phyloP scores from a whole-genome alignment of 129 eudicot genomes.

The Dittrichia graveolens region DNA sequence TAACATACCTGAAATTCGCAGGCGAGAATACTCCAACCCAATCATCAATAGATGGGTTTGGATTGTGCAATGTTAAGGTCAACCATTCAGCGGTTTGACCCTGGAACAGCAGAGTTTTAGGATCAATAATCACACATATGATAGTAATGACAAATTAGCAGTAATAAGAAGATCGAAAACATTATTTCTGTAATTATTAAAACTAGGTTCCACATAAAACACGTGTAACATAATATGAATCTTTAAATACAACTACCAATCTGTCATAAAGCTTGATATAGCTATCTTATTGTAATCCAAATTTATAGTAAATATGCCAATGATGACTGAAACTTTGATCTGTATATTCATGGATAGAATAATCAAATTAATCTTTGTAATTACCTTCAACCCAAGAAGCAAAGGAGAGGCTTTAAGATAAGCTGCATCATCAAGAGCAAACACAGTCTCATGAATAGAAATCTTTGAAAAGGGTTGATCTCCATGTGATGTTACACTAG shows the following conservation, averaged over 20 bases:
- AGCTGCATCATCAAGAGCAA: slow-evolving; percentile 60
- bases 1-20: slow-evolving; percentile 71
- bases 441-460: slow-evolving; percentile 55
- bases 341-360: neutral
- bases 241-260: no score
- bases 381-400: slow-evolving; percentile 72
- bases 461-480: slow-evolving; percentile 73
- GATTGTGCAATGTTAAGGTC: slow-evolving; percentile 52
- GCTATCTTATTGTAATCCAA: no score
- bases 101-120: slow-evolving; percentile 33
- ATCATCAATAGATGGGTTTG: slow-evolving; percentile 67
- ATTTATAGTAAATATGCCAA: no score
- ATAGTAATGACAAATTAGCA: neutral
- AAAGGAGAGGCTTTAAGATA: slow-evolving; percentile 71
- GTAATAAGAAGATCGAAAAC: no score
- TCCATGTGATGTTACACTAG: slow-evolving; percentile 60
- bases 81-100: slow-evolving; percentile 71
- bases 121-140: slow-evolving; percentile 14
- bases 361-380: neutral
- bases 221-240: no score
- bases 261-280: no score
- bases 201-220: no score
- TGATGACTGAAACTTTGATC: no score
- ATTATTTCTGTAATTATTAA: no score
- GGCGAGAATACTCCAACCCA: slow-evolving; percentile 99